Percentiles rank a stretch among this genome's conserved stretches.
phyloP scores from a whole-genome alignment of 2,329 filamentous ascomycete species.

The Colletotrichum karsti region DNA sequence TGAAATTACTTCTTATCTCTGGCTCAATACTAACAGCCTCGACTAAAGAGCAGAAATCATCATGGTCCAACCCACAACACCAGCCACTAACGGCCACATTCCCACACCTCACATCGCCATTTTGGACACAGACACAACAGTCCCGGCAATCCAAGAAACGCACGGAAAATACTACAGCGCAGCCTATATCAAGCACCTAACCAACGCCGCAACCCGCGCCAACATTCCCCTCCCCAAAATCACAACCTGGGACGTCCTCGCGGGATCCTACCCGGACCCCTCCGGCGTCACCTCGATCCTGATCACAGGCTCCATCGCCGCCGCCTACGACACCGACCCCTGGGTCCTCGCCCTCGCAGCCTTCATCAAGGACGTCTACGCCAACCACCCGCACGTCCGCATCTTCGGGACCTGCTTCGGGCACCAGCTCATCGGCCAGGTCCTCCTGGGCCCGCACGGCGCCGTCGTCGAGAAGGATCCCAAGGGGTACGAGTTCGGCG shows the following conservation, averaged over 20 bases:
- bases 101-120: neutral
- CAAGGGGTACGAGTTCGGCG: conserved; percentile 55
- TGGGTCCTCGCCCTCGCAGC: conserved; percentile 54
- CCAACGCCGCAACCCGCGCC: neutral
- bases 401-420: conserved; percentile 58
- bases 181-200: conserved; percentile 11
- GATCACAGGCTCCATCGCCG: conserved; percentile 45
- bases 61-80: neutral
- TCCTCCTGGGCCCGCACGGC: conserved; percentile 36
- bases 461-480: conserved; percentile 44
- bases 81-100: neutral
- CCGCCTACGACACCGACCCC: conserved; percentile 49
- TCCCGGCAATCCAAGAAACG: conserved; percentile 1
- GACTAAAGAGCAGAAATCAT: neutral
- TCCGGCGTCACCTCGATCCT: conserved; percentile 40
- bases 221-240: conserved; percentile 29
- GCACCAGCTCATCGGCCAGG: conserved; percentile 56
- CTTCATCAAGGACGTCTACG: conserved; percentile 43
- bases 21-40: too few species aligned
- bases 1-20: too few species aligned
- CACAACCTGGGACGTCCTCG: conserved; percentile 40
- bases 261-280: conserved; percentile 36
- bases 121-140: conserved; percentile 14
- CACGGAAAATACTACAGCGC: conserved; percentile 13
- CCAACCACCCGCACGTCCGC: conserved; percentile 37